A percentile compares a stretch with the other conserved stretches of the same genome.
These are phyloP conservation scores for Ogataea chonburiensis DNA, from an alignment of 805 yeast genomes.

Conservation along the genomic window DNA sequence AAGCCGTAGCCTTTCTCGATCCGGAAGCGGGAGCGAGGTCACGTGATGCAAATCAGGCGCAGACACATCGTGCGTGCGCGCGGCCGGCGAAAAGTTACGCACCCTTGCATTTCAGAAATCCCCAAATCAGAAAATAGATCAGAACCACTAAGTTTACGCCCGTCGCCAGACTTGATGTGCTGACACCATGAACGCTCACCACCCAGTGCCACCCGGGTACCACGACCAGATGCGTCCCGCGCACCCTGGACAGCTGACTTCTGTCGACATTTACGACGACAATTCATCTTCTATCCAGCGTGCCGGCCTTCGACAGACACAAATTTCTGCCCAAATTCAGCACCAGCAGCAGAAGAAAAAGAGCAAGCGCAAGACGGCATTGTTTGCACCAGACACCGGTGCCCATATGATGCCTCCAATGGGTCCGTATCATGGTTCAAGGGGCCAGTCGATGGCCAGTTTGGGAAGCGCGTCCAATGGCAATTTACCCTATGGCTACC, in stretches of 20 bases:
- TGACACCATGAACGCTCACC: constrained; percentile 4
- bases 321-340: constrained; percentile 27
- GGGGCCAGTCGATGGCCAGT: constrained; percentile 6
- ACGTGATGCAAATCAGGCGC: too few species aligned
- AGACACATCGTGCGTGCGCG: too few species aligned
- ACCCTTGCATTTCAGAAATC: too few species aligned
- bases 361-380: constrained; percentile 26
- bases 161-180: constrained; percentile 1
- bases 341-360: constrained; percentile 29
- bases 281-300: constrained; percentile 27
- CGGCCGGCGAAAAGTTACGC: too few species aligned
- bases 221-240: constrained; percentile 4
- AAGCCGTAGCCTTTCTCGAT: too few species aligned
- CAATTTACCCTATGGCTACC: constrained; percentile 4
- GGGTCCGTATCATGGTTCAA: constrained; percentile 3
- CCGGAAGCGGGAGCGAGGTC: too few species aligned
- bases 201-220: constrained; percentile 3
- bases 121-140: neutral
- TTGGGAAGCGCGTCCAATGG: constrained; percentile 9
- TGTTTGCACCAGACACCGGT: constrained; percentile 8
- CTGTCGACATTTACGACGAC: constrained; percentile 31
- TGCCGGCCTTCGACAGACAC: constrained; percentile 34
- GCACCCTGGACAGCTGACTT: constrained; percentile 7
- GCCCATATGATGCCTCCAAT: constrained; percentile 6
- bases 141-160: neutral